A percentile compares a stretch with the other conserved stretches of the same genome.
These are phyloP conservation scores for Microbotryum saponariae DNA, from an alignment of 1,284 basidiomycete species.

Conservation along the genomic window DNA sequence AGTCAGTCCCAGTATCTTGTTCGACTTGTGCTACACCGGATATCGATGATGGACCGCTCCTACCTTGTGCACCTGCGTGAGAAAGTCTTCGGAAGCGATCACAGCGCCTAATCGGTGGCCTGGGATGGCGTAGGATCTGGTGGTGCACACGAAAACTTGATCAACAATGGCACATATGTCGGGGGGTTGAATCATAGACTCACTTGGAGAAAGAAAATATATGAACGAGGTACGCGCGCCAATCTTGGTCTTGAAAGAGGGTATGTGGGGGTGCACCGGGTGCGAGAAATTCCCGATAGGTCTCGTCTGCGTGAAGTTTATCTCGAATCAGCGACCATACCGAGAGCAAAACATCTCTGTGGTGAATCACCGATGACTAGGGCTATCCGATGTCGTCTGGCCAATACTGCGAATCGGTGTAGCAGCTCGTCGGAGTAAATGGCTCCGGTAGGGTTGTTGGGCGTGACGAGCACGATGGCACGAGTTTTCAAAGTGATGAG, in stretches of 20 bases:
- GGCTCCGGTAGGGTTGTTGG: conserved; percentile 71
- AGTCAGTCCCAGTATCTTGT: no score
- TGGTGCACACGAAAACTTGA: conserved; percentile 29
- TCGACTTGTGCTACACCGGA: no score
- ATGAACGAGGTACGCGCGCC: conserved; percentile 60
- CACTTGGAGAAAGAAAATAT: conserved; percentile 59
- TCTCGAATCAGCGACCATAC: not conserved
- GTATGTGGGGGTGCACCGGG: conserved; percentile 44
- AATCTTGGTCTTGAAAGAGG: conserved; percentile 49
- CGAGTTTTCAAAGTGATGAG: conserved; percentile 56
- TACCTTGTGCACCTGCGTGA: conserved; percentile 51
- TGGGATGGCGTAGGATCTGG: conserved; percentile 74
- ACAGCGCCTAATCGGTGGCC: conserved; percentile 75
- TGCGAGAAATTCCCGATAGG: conserved; percentile 74
- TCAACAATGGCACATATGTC: no score
- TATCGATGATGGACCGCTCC: no score
- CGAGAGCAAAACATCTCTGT: not conserved
- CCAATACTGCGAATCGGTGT: conserved; percentile 57
- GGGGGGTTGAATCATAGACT: conserved; percentile 12
- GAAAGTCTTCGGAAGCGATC: conserved; percentile 55
- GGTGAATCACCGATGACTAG: conserved; percentile 53
- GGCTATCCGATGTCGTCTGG: conserved; percentile 53
- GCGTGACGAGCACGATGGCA: conserved; percentile 66
- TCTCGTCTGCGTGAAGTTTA: conserved; percentile 53
- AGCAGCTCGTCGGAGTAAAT: conserved; percentile 59